phyloP scores from a whole-genome alignment of 768 basidiomycete genomes.

The Leccinum ochraceum region DNA sequence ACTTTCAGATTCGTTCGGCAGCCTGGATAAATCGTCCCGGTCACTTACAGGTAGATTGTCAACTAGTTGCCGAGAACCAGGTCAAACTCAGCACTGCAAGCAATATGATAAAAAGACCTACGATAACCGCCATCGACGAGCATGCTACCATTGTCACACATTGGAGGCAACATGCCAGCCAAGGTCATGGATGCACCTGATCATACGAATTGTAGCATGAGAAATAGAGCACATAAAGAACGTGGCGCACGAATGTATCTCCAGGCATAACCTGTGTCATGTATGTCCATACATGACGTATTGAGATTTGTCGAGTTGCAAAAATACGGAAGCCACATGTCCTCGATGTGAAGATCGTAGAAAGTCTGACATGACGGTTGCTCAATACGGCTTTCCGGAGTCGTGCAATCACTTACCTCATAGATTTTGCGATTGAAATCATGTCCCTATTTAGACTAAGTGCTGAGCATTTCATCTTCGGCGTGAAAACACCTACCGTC shows the following conservation, averaged over 20 bases:
- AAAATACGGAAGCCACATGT: slow-evolving; percentile 99
- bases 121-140: slow-evolving; percentile 89
- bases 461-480: not conserved
- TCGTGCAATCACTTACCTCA: slow-evolving; percentile 51
- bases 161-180: slow-evolving; percentile 90
- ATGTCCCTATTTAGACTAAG: slow-evolving; percentile 61
- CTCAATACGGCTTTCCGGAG: slow-evolving; percentile 9
- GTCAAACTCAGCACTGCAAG: slow-evolving; percentile 13
- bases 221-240: not conserved
- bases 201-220: slow-evolving; percentile 9
- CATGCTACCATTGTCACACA: slow-evolving; percentile 93
- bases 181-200: slow-evolving; percentile 96
- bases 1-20: slow-evolving; percentile 4
- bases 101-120: slow-evolving; percentile 39
- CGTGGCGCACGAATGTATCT: slow-evolving; percentile 71
- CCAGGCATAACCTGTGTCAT: slow-evolving; percentile 99
- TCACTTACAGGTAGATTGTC: slow-evolving; percentile 81
- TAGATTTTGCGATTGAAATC: slow-evolving; percentile 95
- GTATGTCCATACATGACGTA: slow-evolving; percentile 94
- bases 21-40: not conserved
- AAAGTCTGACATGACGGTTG: slow-evolving; percentile 56
- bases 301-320: slow-evolving; percentile 98
- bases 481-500: slow-evolving; percentile 45
- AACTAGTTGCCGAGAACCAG: slow-evolving; percentile 43
- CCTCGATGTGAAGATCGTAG: slow-evolving; percentile 92